Base-by-base conservation (phyloP, 2,329 filamentous ascomycete genomes). In the Pyrenochaeta sp. region DNA sequence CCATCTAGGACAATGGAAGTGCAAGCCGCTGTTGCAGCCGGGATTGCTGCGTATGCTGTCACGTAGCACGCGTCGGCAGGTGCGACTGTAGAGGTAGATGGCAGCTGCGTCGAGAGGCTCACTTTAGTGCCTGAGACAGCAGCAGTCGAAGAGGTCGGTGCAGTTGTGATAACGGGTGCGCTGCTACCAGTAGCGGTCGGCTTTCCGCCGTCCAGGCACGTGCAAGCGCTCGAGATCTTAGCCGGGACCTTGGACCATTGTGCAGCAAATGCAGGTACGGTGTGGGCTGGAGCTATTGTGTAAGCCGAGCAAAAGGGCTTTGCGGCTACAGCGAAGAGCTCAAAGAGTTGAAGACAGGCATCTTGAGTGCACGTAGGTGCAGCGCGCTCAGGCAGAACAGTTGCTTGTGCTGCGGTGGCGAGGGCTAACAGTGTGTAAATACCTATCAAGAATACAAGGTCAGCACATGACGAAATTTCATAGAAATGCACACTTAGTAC, bases 1-100 rank as follows among this genome's bases (percentile, higher is more conserved):
- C 75, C 66, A 25, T 78, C 73, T 10, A 83, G 71, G 3, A 75
- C 73, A 43, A 83, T 81, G 40, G 74, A 72, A 13, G 75, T 79
- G 69, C 81, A 83, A 1, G 76, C 72, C 4, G 72, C 72, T 6
- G 78, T 75, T 13, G 76, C 78, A 25, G 75, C 74, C 9, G 54
- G 52, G 25, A 67, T 69, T 15, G 32, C 61, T 9, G 63, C 34
- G 47, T 64, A 72, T 22, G 53, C 46, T 7, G 67, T 71, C 22
- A 69, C 69, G 15, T 39, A 19, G 3, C 69, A 72, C 6, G 46
- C 50, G 46, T 64, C 63, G 5, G 50, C 30, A 5, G 54, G 12
- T 6, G 24, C 22, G 13, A 30, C 52, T n/a, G 61, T 50, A 8
- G 40, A 19, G 3, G 36, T 5, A 13, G 13, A 19, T 5, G 36